These are phyloP conservation scores for Kluyveromyces dobzhanskii DNA, from an alignment of 805 yeast species.

Conservation along the genomic window DNA sequence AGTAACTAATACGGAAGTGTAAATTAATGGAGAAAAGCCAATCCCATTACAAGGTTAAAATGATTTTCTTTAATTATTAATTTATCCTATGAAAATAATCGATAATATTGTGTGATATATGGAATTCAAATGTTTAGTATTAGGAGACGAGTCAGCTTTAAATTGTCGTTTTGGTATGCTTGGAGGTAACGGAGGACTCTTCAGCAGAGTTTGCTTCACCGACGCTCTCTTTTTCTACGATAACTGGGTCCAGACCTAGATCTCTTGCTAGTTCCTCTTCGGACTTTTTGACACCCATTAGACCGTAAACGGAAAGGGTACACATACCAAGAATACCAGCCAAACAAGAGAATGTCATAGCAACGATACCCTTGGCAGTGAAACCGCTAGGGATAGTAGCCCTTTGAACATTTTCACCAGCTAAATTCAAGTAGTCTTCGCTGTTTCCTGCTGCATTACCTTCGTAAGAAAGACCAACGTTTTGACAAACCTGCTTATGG, in stretches of 20 bases:
- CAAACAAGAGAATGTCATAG: slow-evolving; percentile 81
- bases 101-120: too few relatives aligned
- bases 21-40: too few relatives aligned
- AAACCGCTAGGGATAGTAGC: slow-evolving; percentile 73
- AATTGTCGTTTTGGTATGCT: not conserved
- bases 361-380: slow-evolving; percentile 92
- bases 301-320: slow-evolving; percentile 75
- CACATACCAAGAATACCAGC: slow-evolving; percentile 78
- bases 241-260: slow-evolving; percentile 40
- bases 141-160: too few relatives aligned
- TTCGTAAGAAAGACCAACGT: slow-evolving; percentile 39
- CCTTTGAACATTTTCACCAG: slow-evolving; percentile 66
- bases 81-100: too few relatives aligned
- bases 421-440: slow-evolving; percentile 52
- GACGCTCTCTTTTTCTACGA: slow-evolving; percentile 25
- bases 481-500: slow-evolving; percentile 53
- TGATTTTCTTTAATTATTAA: too few relatives aligned
- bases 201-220: slow-evolving; percentile 3
- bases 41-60: too few relatives aligned
- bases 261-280: slow-evolving; percentile 53
- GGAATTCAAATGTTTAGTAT: too few relatives aligned
- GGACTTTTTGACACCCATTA: slow-evolving; percentile 67
- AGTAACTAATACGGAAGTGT: too few relatives aligned
- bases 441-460: slow-evolving; percentile 92
- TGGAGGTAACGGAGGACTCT: slow-evolving; percentile 1